Percentiles rank a stretch among this genome's conserved stretches.
These are phyloP conservation scores for Cercophora sp. DNA, from an alignment of 495 filamentous ascomycete genomes.

Conservation along the genomic window DNA sequence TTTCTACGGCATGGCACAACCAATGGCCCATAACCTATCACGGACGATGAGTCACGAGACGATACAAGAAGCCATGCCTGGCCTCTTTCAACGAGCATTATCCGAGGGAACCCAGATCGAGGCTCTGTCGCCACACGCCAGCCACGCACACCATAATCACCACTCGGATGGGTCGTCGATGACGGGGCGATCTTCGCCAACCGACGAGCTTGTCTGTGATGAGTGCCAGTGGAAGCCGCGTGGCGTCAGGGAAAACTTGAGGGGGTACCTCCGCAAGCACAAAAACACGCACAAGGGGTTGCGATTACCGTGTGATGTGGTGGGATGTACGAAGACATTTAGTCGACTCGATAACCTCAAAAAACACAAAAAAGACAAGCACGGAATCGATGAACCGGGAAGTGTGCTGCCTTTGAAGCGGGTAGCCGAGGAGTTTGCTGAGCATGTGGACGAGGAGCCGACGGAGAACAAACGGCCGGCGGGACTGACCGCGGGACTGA, in stretches of 20 bases:
- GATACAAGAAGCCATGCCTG: constrained; percentile 14
- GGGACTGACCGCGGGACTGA: constrained; percentile 11
- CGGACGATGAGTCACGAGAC: constrained; percentile 25
- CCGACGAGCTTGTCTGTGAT: constrained; percentile 32
- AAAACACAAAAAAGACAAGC: constrained; percentile 38
- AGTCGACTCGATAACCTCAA: constrained; percentile 43
- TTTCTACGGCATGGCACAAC: constrained; percentile 15
- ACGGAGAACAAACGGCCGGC: constrained; percentile 8
- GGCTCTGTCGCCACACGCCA: constrained; percentile 12
- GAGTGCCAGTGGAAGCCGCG: constrained; percentile 38
- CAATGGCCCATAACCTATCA: constrained; percentile 15
- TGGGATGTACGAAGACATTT: constrained; percentile 36
- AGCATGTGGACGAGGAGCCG: constrained; percentile 19
- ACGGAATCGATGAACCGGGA: constrained; percentile 28
- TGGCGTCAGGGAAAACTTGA: constrained; percentile 33
- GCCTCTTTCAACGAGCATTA: constrained; percentile 12
- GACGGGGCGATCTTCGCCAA: constrained; percentile 4
- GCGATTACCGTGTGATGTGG: constrained; percentile 29
- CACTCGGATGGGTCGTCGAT: neutral
- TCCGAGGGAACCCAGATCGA: constrained; percentile 13
- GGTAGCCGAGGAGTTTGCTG: constrained; percentile 12
- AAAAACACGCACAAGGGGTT: constrained; percentile 37
- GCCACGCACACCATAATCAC: constrained; percentile 11
- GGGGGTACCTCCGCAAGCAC: constrained; percentile 36
- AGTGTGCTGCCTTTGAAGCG: constrained; percentile 21